These are phyloP conservation scores for Biscogniauxia mediterranea DNA, from an alignment of 2,329 filamentous ascomycete genomes.

Conservation along the genomic window DNA sequence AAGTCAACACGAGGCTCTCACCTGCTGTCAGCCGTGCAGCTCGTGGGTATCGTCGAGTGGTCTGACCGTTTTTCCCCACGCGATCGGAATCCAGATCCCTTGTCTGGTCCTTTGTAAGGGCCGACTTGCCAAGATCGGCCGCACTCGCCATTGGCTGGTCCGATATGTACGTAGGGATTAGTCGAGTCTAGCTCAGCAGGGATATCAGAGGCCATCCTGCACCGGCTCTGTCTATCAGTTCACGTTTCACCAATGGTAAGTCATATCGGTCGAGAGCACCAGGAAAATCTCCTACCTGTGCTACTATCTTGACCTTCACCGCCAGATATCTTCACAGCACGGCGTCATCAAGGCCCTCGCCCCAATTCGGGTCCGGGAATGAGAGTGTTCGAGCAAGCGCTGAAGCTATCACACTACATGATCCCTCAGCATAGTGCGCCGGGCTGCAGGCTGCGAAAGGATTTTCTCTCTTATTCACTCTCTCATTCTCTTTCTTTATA, in stretches of 20 bases:
- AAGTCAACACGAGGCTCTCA: conserved; percentile 1
- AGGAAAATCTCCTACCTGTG: neutral
- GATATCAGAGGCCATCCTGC: neutral
- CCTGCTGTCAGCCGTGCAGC: conserved; percentile 3
- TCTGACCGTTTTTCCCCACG: neutral
- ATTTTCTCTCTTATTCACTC: neutral
- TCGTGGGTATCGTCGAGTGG: neutral
- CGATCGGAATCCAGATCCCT: neutral
- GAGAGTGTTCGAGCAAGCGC: neutral
- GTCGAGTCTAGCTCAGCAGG: neutral
- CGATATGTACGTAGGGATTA: neutral
- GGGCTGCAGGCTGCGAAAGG: neutral
- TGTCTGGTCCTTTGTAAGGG: neutral
- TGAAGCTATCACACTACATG: neutral
- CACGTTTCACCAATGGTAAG: neutral
- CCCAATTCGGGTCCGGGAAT: too few relatives aligned
- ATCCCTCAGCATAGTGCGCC: neutral
- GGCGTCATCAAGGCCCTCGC: neutral
- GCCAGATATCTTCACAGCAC: neutral
- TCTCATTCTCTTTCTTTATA: neutral
- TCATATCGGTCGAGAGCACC: neutral
- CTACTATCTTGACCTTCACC: neutral
- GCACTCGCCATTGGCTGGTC: neutral
- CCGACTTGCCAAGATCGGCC: neutral
- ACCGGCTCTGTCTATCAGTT: neutral